A percentile compares a stretch with the other conserved stretches of the same genome.
phyloP scores from a whole-genome alignment of 371 early-diverging fungal genomes.

The Mortierella sp. region DNA sequence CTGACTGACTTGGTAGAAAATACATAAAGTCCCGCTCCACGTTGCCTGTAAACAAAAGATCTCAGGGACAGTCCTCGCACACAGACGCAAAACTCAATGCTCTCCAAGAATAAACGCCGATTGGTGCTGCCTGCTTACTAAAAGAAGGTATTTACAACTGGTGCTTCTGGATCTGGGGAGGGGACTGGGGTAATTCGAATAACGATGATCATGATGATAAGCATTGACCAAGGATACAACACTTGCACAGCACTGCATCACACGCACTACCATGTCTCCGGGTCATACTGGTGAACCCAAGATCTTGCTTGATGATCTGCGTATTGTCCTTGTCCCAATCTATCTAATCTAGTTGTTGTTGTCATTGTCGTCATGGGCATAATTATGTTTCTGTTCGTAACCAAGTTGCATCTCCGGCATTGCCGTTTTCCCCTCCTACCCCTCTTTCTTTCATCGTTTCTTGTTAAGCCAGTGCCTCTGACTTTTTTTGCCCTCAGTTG shows the following conservation, averaged over 20 bases:
- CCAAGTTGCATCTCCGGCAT: background rate
- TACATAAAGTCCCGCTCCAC: conserved; percentile 11
- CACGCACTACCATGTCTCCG: no score
- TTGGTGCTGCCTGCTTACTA: background rate
- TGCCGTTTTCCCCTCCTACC: background rate
- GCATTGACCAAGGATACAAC: background rate
- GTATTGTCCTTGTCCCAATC: background rate
- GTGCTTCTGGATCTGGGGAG: background rate
- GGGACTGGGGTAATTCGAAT: background rate
- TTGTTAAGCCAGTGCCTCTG: background rate
- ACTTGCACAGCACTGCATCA: background rate
- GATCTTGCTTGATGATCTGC: background rate
- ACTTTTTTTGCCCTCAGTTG: background rate
- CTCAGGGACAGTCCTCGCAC: background rate
- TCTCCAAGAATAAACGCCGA: background rate
- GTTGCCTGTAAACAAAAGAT: background rate
- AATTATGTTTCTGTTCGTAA: background rate
- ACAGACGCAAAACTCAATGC: background rate
- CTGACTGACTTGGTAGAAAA: background rate
- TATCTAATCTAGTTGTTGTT: background rate
- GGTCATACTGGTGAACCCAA: background rate
- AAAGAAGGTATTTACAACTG: background rate
- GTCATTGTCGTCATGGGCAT: background rate
- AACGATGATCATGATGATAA: background rate
- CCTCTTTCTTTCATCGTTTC: background rate